phyloP scores from a whole-genome alignment of 176 grass and related monocot species.

The Hsuehochloa calcarea region DNA sequence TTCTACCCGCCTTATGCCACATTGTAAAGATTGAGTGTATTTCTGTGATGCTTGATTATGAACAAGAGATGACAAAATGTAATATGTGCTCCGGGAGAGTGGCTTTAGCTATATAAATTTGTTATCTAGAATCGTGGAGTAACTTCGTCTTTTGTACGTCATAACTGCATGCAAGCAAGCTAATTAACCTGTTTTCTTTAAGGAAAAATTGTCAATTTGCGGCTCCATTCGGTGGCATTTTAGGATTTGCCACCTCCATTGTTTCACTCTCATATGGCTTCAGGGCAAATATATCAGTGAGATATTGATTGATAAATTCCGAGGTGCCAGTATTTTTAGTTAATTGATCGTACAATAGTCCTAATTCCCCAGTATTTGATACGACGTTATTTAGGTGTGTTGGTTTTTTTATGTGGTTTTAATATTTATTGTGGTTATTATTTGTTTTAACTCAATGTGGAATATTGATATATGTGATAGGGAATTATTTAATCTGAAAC shows the following conservation, averaged over 20 bases:
- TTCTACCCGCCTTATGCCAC: not conserved
- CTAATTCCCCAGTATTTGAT: not conserved
- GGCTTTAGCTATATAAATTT: not conserved
- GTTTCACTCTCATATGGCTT: too few species aligned
- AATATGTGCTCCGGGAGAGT: not conserved
- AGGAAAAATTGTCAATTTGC: not conserved
- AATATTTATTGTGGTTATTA: too few species aligned
- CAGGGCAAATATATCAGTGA: not conserved
- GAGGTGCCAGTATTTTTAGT: not conserved
- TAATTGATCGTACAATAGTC: not conserved
- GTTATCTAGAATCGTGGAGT: not conserved
- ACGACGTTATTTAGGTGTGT: too few species aligned
- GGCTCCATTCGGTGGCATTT: too few species aligned
- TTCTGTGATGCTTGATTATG: not conserved
- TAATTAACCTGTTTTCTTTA: not conserved
- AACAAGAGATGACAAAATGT: not conserved
- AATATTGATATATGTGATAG: too few species aligned
- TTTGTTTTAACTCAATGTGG: too few species aligned
- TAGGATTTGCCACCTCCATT: not conserved
- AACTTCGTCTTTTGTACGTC: not conserved
- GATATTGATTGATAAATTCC: not conserved
- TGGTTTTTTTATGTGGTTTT: too few species aligned
- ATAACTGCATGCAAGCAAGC: not conserved
- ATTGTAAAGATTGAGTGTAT: not conserved
- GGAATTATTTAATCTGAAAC: too few species aligned